Evolutionary conservation across 1,139 yeast genomes (phyloP), one percentile per base, ranked within the genome.

Genomic region (Yamadazyma diospyri): DNA sequence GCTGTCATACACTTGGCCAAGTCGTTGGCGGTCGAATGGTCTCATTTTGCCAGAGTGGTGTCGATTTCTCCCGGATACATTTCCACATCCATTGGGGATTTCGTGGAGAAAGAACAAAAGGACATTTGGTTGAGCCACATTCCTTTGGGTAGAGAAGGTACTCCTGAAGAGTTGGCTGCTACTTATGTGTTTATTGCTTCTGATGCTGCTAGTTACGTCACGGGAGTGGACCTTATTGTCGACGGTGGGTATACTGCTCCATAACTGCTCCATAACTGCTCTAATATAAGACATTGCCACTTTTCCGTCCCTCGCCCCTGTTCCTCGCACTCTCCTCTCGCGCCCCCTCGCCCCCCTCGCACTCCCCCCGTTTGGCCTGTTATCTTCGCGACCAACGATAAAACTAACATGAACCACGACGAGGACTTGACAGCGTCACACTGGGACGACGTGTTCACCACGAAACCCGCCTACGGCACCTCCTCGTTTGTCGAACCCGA

Each of bases 21-120:
- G 59, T 77, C 89, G 2, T 68, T 86, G 41, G 94, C 94, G 11
- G 77, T 81, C 32, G 95, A 86, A 58, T 86, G 95, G 94, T 86
- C 94, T 23, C 69, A 75, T 35, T 75, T 78, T 53, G 80, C 81
- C 33, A 72, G 95, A 57, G 88, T 84, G 43, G 85, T 85, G 62
- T 66, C 87, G 18, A 59, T 85, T 34, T 80, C 88, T 21, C 95
- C 95, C 19, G 95, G 95, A 30, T 85, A 85, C 63, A 81, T 84
- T 43, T 45, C 46, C 17, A 72, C 78, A 9, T 80, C 78, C 14
- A 70, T 77, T 44, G 58, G 78, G 23, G 73, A 68, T 50, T 69
- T 69, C 33, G 60, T 62, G 21, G 62, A 63, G 15, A 46, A 42
- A 6, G 59, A 61, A 11, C 43, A 50, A 33, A 60, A 58, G 46